These are phyloP conservation scores for Psidium guajava DNA, from an alignment of 345 rosid genomes.

Conservation along the genomic window DNA sequence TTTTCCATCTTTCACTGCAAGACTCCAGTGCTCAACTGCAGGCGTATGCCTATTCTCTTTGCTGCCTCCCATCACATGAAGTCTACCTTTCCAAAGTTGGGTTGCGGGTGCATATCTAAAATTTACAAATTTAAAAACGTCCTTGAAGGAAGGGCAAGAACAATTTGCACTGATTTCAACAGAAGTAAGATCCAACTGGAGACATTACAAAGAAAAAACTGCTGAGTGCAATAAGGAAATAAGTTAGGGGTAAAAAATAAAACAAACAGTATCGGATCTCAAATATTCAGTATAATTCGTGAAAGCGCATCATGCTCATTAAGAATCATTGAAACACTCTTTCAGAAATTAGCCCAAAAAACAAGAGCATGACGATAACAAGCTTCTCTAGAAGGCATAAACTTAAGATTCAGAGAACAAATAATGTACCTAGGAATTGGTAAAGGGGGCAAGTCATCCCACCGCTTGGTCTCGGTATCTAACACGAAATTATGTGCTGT, in stretches of 20 bases:
- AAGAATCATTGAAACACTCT: neutral
- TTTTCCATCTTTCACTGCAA: conserved; percentile 86
- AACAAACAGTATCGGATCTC: neutral
- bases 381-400: neutral
- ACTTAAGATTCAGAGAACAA: neutral
- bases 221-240: neutral
- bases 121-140: neutral
- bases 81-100: conserved; percentile 95
- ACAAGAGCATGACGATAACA: neutral
- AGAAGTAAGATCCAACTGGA: neutral
- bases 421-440: conserved; percentile 76
- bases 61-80: conserved; percentile 99
- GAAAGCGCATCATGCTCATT: neutral
- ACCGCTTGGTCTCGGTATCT: conserved; percentile 74
- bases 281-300: neutral
- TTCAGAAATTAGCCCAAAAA: neutral
- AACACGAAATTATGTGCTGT: conserved; percentile 74
- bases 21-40: conserved; percentile 81
- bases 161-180: neutral
- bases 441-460: conserved; percentile 58
- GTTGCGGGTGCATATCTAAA: conserved; percentile 97
- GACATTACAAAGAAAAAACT: neutral
- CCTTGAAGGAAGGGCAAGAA: neutral
- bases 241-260: neutral
- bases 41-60: conserved; percentile 87